Percentiles rank a stretch among this genome's conserved stretches.
phyloP scores from a whole-genome alignment of 1,284 basidiomycete genomes.

The Veloporphyrellus conicus region DNA sequence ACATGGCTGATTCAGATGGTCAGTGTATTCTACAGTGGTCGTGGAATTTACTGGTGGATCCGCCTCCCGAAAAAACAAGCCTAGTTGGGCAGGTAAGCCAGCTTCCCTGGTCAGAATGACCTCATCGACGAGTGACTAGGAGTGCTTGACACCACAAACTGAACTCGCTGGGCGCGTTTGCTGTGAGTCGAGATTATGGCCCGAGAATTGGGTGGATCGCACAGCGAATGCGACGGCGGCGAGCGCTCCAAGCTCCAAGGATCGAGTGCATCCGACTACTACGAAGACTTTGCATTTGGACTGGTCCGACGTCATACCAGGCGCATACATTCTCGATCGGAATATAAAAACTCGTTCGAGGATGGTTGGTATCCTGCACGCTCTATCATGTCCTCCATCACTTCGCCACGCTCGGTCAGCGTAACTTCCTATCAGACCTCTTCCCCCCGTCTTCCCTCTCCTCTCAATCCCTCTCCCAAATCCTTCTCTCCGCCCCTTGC shows the following conservation, averaged over 20 bases:
- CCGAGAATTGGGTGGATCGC: background rate
- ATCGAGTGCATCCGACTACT: background rate
- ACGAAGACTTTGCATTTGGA: constrained; percentile 8
- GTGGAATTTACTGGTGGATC: background rate
- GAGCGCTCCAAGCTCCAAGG: background rate
- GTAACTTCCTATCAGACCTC: constrained; percentile 7
- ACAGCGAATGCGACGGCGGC: background rate
- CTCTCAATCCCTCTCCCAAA: constrained; percentile 14
- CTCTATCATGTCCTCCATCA: constrained; percentile 7
- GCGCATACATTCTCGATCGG: constrained; percentile 1
- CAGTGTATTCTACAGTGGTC: background rate
- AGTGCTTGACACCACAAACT: constrained; percentile 5
- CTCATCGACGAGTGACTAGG: background rate
- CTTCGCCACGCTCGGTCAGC: constrained; percentile 15
- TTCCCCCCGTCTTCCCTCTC: constrained; percentile 21
- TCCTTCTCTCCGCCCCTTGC: constrained; percentile 8
- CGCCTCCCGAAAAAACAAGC: background rate
- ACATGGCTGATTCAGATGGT: too few species aligned
- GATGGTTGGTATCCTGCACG: constrained; percentile 6
- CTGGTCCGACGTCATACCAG: constrained; percentile 15
- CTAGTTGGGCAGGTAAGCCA: too few species aligned
- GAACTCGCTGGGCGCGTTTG: constrained; percentile 3
- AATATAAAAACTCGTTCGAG: constrained; percentile 15
- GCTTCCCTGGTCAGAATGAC: background rate
- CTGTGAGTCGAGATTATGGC: background rate